phyloP scores from a whole-genome alignment of 1,284 basidiomycete species.

The Trametes polyzona region DNA sequence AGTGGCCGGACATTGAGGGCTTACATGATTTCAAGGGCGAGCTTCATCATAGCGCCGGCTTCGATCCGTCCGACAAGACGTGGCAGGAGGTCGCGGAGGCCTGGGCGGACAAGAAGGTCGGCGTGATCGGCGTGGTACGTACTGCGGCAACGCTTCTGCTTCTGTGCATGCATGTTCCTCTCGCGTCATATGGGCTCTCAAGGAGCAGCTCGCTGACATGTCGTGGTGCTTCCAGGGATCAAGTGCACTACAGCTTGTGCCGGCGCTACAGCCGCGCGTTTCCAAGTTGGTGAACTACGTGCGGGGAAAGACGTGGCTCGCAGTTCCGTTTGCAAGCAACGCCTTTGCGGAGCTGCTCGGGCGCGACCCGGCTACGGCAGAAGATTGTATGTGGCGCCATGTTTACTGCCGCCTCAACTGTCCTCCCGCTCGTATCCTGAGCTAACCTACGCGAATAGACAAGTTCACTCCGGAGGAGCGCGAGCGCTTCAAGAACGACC shows the following conservation, averaged over 20 bases:
- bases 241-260: conserved; percentile 66
- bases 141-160: too few species aligned
- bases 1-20: conserved; percentile 62
- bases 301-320: conserved; percentile 65
- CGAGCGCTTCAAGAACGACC: conserved; percentile 48
- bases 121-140: conserved; percentile 63
- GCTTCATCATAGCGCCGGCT: conserved; percentile 59
- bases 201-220: not conserved
- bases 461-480: conserved; percentile 65
- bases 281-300: conserved; percentile 58
- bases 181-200: not conserved
- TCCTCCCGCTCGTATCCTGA: not conserved
- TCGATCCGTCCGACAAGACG: conserved; percentile 48
- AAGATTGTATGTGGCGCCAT: conserved; percentile 46
- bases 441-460: not conserved
- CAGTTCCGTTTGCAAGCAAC: conserved; percentile 49
- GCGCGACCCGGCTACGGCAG: conserved; percentile 35
- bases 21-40: conserved; percentile 54
- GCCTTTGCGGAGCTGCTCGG: conserved; percentile 43
- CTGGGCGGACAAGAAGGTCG: conserved; percentile 60
- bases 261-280: conserved; percentile 59
- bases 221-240: conserved; percentile 58
- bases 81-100: conserved; percentile 53
- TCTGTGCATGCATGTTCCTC: too few species aligned
- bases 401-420: not conserved